A percentile compares a stretch with the other conserved stretches of the same genome.
Conservation (phyloP, 345 rosid genomes). For the Salix arbutifolia region DNA sequence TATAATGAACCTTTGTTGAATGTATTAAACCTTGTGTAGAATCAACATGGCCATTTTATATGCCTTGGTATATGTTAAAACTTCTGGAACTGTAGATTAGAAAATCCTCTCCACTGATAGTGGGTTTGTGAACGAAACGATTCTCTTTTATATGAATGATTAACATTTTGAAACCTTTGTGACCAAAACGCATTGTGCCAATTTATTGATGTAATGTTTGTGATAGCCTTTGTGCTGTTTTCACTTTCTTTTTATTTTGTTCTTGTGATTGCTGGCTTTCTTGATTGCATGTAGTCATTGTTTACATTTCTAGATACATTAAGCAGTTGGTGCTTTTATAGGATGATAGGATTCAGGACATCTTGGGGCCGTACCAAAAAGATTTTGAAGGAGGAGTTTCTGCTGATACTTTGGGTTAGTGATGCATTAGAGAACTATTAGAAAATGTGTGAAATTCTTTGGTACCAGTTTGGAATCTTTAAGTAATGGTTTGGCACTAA, state of each 20-base stretch:
- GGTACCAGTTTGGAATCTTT: conserved; percentile 1
- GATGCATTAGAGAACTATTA: conserved; percentile 22
- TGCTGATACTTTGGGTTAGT: conserved; percentile 81
- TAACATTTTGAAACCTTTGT: background rate
- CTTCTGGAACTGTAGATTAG: background rate
- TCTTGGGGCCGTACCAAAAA: conserved; percentile 77
- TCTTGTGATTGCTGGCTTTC: background rate
- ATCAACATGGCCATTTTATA: background rate
- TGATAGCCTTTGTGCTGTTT: background rate
- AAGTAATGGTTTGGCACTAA: background rate
- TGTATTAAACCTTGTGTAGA: background rate
- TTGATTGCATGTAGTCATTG: background rate
- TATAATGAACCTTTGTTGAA: background rate
- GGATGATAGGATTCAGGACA: conserved; percentile 81
- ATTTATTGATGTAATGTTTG: background rate
- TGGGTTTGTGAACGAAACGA: background rate
- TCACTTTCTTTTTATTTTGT: background rate
- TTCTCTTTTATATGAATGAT: background rate
- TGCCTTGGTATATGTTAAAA: background rate
- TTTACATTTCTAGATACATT: background rate
- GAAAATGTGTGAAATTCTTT: conserved; percentile 1
- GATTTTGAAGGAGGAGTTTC: conserved; percentile 90
- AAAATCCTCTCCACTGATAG: background rate
- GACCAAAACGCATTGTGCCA: background rate
- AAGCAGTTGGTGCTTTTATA: background rate